Conservation (phyloP, 805 yeast species). For the Hanseniaspora clermontiae region DNA sequence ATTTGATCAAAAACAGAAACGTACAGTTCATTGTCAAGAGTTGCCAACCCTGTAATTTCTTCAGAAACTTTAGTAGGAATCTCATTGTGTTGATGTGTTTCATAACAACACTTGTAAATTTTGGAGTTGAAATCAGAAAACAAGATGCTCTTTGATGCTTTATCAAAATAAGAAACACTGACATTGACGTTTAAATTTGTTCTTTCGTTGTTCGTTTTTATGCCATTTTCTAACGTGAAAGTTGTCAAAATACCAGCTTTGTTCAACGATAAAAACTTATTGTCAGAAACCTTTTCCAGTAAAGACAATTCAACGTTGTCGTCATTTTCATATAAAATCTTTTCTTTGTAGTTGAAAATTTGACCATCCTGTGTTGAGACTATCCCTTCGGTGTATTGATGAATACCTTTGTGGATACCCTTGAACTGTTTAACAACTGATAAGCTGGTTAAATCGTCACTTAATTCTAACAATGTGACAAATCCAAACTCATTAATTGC, state of each 20-base stretch:
- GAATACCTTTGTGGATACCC: background rate
- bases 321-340: background rate
- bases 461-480: background rate
- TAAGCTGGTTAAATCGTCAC: background rate
- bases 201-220: background rate
- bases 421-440: background rate
- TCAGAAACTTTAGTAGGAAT: background rate
- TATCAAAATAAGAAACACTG: background rate
- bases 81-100: background rate
- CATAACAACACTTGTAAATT: background rate
- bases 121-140: background rate
- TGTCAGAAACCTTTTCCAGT: background rate
- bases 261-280: background rate
- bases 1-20: conserved; percentile 2
- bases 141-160: background rate
- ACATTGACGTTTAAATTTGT: background rate
- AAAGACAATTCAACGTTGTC: conserved; percentile 1
- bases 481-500: conserved; percentile 2
- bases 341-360: background rate
- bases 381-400: background rate
- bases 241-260: background rate
- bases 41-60: background rate
- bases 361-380: conserved; percentile 9
- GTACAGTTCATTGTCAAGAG: background rate
- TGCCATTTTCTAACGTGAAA: background rate